Percentiles rank a stretch among this genome's conserved stretches.
These are phyloP conservation scores for Kwoniella sp. DNA, from an alignment of 768 basidiomycete species.

Conservation along the genomic window DNA sequence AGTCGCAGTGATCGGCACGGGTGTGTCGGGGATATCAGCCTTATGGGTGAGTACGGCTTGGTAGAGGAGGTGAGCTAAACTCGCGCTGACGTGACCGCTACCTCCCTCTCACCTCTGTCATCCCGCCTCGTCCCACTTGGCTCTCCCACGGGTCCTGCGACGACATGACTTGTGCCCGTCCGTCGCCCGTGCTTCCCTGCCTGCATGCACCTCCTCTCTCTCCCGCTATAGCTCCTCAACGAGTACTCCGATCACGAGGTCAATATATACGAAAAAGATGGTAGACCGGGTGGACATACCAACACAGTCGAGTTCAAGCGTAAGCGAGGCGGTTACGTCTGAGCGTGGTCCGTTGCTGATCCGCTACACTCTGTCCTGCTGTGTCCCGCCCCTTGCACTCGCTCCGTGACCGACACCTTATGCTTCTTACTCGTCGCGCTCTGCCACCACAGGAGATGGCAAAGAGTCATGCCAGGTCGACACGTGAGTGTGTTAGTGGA, in stretches of 20 bases:
- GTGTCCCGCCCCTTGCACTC: too few relatives aligned
- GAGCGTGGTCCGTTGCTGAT: background rate
- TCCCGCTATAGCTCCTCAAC: constrained; percentile 58
- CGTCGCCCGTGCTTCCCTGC: too few relatives aligned
- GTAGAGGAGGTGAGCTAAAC: too few relatives aligned
- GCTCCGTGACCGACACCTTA: too few relatives aligned
- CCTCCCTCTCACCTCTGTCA: background rate
- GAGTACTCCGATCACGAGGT: constrained; percentile 70
- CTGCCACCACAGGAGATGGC: constrained; percentile 21
- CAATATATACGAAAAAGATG: constrained; percentile 67
- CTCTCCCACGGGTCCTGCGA: too few relatives aligned
- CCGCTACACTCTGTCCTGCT: too few relatives aligned
- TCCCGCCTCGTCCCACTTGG: background rate
- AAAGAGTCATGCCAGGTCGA: constrained; percentile 59
- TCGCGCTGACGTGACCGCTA: background rate
- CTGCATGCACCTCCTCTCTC: too few relatives aligned
- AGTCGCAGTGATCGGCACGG: constrained; percentile 70
- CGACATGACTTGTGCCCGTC: too few relatives aligned
- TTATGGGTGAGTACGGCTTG: constrained; percentile 60
- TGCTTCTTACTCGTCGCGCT: background rate
- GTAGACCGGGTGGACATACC: constrained; percentile 68
- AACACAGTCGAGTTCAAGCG: constrained; percentile 61
- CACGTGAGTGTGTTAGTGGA: constrained; percentile 57
- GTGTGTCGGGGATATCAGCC: constrained; percentile 71
- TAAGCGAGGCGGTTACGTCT: too few relatives aligned